Evolutionary conservation across 106 monocot genomes (phyloP).

Genomic region (Acanthochlamys bracteata): DNA sequence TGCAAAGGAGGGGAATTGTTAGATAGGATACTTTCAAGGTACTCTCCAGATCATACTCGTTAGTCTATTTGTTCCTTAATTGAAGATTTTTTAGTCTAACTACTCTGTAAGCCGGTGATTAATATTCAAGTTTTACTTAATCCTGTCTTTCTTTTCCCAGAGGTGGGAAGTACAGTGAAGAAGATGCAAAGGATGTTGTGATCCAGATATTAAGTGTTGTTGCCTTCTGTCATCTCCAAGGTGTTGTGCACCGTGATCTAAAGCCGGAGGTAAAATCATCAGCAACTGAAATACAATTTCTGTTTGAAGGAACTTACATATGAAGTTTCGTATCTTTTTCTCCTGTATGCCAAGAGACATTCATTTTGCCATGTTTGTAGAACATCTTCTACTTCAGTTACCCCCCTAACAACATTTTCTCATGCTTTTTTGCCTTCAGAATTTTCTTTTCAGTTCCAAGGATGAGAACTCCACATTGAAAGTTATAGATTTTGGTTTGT

Average conservation of each 20-base stretch:
- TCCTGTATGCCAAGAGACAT: not conserved
- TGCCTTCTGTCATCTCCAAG: constrained; percentile 95
- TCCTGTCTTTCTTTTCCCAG: constrained; percentile 24
- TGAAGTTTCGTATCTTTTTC: too few relatives aligned
- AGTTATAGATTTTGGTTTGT: constrained; percentile 97
- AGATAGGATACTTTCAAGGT: constrained; percentile 91
- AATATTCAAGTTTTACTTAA: not conserved
- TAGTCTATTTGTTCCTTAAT: not conserved
- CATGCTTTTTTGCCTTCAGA: constrained; percentile 36
- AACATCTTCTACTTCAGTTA: not conserved
- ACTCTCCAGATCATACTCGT: constrained; percentile 7
- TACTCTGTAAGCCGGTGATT: too few relatives aligned
- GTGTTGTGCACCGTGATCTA: constrained; percentile 95
- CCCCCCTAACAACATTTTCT: not conserved
- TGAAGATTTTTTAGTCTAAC: too few relatives aligned
- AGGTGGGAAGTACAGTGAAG: constrained; percentile 91
- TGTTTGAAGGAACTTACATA: too few relatives aligned
- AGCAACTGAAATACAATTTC: too few relatives aligned
- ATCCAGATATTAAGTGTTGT: constrained; percentile 78
- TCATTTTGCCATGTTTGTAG: not conserved
- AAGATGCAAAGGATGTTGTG: constrained; percentile 80
- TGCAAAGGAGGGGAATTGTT: constrained; percentile 95
- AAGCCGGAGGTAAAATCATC: constrained; percentile 79
- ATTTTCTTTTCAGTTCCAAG: constrained; percentile 87
- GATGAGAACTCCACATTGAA: constrained; percentile 78